Percentiles rank a stretch among this genome's conserved stretches.
Evolutionary conservation across 2,329 filamentous ascomycete genomes (phyloP).

Genomic region (Clarireedia monteithiana): DNA sequence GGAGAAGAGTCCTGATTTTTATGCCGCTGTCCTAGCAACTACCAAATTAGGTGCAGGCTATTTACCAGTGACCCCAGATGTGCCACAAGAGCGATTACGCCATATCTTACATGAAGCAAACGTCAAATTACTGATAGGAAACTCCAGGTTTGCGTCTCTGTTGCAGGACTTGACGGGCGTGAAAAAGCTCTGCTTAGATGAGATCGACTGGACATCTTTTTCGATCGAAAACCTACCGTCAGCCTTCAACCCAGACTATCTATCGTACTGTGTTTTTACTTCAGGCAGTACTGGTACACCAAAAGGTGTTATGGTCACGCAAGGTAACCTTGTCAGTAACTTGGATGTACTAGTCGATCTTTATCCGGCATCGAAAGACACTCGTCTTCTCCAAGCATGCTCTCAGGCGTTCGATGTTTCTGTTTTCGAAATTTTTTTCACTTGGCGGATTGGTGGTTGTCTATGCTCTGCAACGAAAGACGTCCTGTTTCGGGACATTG

Average conservation of each 20-base stretch:
- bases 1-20: conserved; percentile 68
- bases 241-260: conserved; percentile 12
- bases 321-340: conserved; percentile 69
- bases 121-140: conserved; percentile 39
- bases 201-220: conserved; percentile 17
- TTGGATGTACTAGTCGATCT: conserved; percentile 56
- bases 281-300: conserved; percentile 72
- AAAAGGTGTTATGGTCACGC: conserved; percentile 73
- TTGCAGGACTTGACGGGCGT: conserved; percentile 16
- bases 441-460: conserved; percentile 71
- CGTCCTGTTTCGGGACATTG: conserved; percentile 64
- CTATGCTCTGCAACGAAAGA: conserved; percentile 71
- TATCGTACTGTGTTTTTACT: conserved; percentile 76
- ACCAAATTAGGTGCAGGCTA: conserved; percentile 72
- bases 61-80: conserved; percentile 69
- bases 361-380: conserved; percentile 48
- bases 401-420: conserved; percentile 84
- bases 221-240: conserved; percentile 15
- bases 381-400: conserved; percentile 69
- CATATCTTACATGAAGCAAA: conserved; percentile 56
- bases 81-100: conserved; percentile 51
- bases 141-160: conserved; percentile 24
- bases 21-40: conserved; percentile 65
- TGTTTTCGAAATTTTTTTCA: conserved; percentile 84
- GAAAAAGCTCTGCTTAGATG: conserved; percentile 26